Percentiles rank a stretch among this genome's conserved stretches.
phyloP scores from a whole-genome alignment of 108 stramenopile genomes.

The Discostella stelligeroides region DNA sequence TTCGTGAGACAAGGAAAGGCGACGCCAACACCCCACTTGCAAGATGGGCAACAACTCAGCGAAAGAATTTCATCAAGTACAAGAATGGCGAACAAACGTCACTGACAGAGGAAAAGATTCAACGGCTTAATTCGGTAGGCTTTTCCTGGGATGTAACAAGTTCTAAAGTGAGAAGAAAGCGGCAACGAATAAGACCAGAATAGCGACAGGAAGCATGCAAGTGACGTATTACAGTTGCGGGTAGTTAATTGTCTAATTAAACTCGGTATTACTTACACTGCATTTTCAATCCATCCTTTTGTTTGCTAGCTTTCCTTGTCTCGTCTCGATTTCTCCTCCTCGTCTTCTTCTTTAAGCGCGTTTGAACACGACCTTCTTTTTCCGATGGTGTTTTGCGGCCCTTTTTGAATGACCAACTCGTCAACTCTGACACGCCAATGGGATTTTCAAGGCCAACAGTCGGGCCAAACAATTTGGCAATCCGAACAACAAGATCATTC shows the following conservation, averaged over 20 bases:
- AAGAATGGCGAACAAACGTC: constrained; percentile 63
- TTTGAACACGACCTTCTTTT: constrained; percentile 4
- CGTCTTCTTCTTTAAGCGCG: constrained; percentile 33
- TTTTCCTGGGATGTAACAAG: constrained; percentile 63
- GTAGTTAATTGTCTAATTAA: not conserved
- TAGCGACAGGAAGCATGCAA: not conserved
- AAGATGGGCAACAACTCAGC: constrained; percentile 74
- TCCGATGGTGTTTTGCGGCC: not conserved
- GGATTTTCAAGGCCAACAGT: not conserved
- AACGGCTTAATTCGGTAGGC: constrained; percentile 66
- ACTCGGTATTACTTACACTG: not conserved
- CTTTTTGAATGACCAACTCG: constrained; percentile 39
- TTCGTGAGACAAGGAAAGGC: constrained; percentile 15
- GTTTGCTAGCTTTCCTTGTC: not conserved
- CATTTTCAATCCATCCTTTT: constrained; percentile 2
- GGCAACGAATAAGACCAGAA: not conserved
- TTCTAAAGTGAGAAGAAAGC: not conserved
- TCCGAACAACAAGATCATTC: constrained; percentile 38
- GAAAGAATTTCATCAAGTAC: constrained; percentile 59
- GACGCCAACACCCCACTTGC: constrained; percentile 49
- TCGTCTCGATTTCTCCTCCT: constrained; percentile 6
- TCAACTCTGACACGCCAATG: not conserved
- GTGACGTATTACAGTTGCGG: not conserved
- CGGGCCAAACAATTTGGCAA: constrained; percentile 35
- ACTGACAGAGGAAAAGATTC: constrained; percentile 71